Evolutionary conservation across 306 rosid species (phyloP), one percentile per base, ranked within the genome.

Genomic region (Trifolium fragiferum): DNA sequence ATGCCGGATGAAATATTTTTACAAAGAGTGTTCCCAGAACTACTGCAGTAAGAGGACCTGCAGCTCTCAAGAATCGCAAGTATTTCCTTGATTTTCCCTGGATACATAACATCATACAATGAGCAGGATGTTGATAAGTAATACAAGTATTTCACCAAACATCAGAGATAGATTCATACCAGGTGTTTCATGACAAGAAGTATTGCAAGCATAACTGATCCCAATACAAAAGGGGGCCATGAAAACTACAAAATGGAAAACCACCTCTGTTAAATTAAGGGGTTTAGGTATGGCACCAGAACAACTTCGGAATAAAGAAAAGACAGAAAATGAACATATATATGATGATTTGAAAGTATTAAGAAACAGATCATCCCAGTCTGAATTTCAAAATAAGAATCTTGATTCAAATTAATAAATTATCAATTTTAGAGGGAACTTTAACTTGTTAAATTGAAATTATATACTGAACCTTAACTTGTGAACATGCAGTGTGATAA

Each of bases 221-320:
- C 98, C 98, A 90, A 86, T 76, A 90, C 83, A 83, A 94, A 94
- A 75, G 98, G 98, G 14, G 88, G 95, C 98, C 98, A 94, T 18
- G 75, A 81, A 81, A 94, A 94, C 98, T 94, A 76, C 81, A 88
- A 81, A 85, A 80, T 38, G 76, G 85, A 76, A 88, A 88, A 78
- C 11, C 30, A 72, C 57, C 40, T 67, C 41, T 11, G 58, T 76
- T 77, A 77, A 78, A 71, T 20, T 65, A 76, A 80, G 50, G 73
- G 83, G 79, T 64, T 57, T 51, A 60, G 73, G 80, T 61, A 54
- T 67, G 63, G 43, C 60, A 70, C 32, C 47, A 59, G 32, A 46
- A 72, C 20, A 49, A 12, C 69, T 76, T 46, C 53, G 14, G 15
- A 12, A 68, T 51, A 10, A 50, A 47, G 51, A 72, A 33, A 76